These are phyloP conservation scores for Colletotrichum liaoningense DNA, from an alignment of 2,329 filamentous ascomycete species.

Conservation along the genomic window DNA sequence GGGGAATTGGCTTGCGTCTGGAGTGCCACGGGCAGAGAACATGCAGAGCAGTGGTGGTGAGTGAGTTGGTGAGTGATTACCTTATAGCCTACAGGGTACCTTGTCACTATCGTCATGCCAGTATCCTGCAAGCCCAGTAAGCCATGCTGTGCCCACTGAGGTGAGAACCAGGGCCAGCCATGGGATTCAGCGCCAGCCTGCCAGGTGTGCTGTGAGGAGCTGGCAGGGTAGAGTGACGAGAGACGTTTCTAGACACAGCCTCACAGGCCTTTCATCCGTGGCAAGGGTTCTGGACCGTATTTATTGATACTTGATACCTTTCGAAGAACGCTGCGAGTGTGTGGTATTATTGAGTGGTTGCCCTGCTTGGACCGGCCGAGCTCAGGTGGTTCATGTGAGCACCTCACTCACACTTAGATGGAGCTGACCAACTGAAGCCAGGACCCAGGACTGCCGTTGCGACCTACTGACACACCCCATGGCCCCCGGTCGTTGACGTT, in stretches of 20 bases:
- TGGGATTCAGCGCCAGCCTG: neutral
- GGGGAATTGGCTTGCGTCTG: conserved; percentile 23
- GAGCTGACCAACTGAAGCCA: neutral
- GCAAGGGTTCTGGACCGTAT: neutral
- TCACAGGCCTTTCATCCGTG: neutral
- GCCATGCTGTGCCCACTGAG: neutral
- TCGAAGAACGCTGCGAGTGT: neutral
- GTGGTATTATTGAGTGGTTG: neutral
- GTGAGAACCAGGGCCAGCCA: neutral
- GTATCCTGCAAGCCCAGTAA: conserved; percentile 1
- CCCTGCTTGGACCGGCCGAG: conserved; percentile 11
- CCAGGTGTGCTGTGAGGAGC: neutral
- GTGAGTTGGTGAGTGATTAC: neutral
- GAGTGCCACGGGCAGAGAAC: conserved; percentile 10
- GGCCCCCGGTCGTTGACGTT: neutral
- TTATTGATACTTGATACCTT: neutral
- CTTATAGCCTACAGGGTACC: neutral
- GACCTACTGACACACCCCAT: neutral
- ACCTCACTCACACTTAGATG: neutral
- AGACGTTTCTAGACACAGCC: conserved; percentile 12
- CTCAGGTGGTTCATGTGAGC: conserved; percentile 4
- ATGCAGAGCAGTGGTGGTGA: neutral
- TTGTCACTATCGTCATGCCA: no score
- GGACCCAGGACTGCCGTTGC: neutral
- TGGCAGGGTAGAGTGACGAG: conserved; percentile 3